Base-by-base conservation (phyloP, 1,284 basidiomycete genomes). In the Moesziomyces parantarcticus region DNA sequence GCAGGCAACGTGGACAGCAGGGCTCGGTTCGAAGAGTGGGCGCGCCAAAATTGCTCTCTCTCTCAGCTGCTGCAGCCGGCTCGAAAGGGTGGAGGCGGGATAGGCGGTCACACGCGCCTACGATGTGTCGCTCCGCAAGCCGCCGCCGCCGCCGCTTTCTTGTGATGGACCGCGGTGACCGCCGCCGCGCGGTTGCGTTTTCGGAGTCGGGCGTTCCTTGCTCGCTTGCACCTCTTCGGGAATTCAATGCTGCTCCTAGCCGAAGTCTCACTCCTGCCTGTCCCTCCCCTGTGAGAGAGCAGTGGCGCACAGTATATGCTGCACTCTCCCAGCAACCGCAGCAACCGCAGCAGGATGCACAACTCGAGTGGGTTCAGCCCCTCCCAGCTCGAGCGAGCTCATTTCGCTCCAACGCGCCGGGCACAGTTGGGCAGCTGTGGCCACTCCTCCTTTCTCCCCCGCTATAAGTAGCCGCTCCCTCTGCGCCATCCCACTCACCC, bases 191-290 rank as follows among this genome's bases (percentile, higher is more conserved):
- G 22, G 50, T n/a, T 23, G 34, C 49, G 48, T 25, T 32, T 22
- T 56, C 65, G 54, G 54, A 47, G 36, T 50, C 42, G 46, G 50
- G 47, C 43, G 58, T 58, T 62, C 59, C 59, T 58, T 43, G 58
- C 58, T 67, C 58, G 58, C 65, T 68, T 58, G 50, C 23, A 45
- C 10, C 29, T 23, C 47, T 49, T 49, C 47, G 26, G 47, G 39
- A 23, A 20, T 7, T 7, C 29, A 20, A 29, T 14, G 29, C 29
- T 36, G n/a, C 36, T 25, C 18, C 5, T 68, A 62, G 43, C 51
- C 58, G 59, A 68, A 59, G 50, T 46, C 25, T 20, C 20, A 11
- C 36, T 34, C n/a, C 43, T 45, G n/a, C n/a, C n/a, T 56, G 21
- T 3, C 21, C 49, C 22, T 3, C 21, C 49, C 22, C 50, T 46